Base-by-base conservation (phyloP, 371 early-diverging fungal genomes). In the Mortierella sp. region DNA sequence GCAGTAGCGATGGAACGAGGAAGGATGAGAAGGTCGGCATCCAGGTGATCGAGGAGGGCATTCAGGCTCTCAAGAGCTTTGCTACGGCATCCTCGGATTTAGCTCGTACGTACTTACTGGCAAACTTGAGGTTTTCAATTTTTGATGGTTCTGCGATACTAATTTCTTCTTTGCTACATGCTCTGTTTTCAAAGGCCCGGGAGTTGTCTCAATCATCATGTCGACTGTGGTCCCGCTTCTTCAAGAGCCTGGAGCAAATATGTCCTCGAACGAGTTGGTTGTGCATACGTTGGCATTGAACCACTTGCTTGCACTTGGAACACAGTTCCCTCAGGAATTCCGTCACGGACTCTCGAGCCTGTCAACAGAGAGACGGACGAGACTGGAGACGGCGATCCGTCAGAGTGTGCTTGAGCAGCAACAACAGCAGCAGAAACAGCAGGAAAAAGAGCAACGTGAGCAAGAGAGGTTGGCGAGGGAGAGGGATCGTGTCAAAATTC, bases 311-410 rank as follows among this genome's bases (percentile, higher is more conserved):
- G 39, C 50, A 2, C 31, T 75, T 1, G 75, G 69, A 6, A 60
- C 69, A 1, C 68, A 63, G 34, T 75, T 60, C 44, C 75, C 75
- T 1, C 15, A 21, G 15, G 75, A 75, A 19, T 75, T 75, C 56
- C 68, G 75, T 14, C 48, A 64, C 8, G 75, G 75, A 17, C 21
- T 75, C 15, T 30, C 46, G 6, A 41, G 56, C 8, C 53, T 75
- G 14, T 75, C 75, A n/a, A 46, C 56, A 5, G 75, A 75, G 15
- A 55, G 75, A 1, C 55, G 75, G 19, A 64, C 75, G 1, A 46
- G 75, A 50, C 48, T 75, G 12, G 75, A 75, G 60, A 58, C 54
- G 2, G 75, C 75, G 23, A 75, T 75, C n/a, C 68, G 75, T n/a
- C 68, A 67, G 60, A 59, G 55, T 23, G 75, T 75, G 1, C 24